Evolutionary conservation across 2,329 filamentous ascomycete genomes (phyloP).

Genomic region (Stenocarpella maydis): DNA sequence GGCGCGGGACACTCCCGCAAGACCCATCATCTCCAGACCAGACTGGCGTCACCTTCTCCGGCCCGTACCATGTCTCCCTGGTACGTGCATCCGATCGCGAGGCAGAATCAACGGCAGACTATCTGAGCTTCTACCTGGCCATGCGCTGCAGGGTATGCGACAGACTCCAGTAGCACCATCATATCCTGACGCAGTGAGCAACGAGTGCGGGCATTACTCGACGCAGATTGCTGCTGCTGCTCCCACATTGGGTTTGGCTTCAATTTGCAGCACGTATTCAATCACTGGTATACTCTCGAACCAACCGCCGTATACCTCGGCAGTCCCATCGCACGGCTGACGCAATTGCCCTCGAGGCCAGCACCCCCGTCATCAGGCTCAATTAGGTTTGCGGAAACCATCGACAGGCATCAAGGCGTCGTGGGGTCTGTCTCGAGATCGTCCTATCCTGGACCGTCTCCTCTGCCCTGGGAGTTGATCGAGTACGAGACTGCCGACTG

Average conservation of each 20-base stretch:
- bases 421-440: constrained; percentile 20
- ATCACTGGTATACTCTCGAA: no score
- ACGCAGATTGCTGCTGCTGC: neutral
- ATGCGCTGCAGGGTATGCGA: neutral
- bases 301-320: neutral
- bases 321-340: neutral
- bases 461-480: neutral
- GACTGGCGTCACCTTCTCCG: constrained; percentile 1
- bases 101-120: constrained; percentile 27
- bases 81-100: constrained; percentile 12
- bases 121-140: constrained; percentile 11
- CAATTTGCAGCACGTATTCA: neutral
- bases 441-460: neutral
- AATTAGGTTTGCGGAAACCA: constrained; percentile 21
- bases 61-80: neutral
- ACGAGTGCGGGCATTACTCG: no score
- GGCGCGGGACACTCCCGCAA: neutral
- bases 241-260: neutral
- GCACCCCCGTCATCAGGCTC: constrained; percentile 16
- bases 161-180: neutral
- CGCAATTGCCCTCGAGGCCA: neutral
- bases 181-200: no score
- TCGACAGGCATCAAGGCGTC: constrained; percentile 6
- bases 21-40: neutral
- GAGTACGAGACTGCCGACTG: constrained; percentile 1